Base-by-base conservation (phyloP, 2,329 filamentous ascomycete genomes). In the Clonostachys sp. region DNA sequence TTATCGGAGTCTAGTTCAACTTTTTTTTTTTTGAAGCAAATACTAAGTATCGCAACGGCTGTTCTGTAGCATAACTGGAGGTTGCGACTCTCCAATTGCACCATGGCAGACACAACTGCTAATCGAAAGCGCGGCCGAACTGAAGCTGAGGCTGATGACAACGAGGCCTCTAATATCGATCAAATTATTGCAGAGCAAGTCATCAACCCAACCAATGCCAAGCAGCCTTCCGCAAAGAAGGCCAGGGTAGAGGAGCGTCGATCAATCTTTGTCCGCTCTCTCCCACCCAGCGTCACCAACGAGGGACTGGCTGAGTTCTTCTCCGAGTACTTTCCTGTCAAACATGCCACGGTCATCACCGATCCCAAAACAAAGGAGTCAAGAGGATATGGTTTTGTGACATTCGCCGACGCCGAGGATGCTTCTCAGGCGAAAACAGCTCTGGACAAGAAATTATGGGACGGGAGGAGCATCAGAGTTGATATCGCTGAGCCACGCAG, bases 321-420 rank as follows among this genome's bases (percentile, higher is more conserved):
- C 70, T 97, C 94, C 7, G 83, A 96, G 64, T 87, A 91, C 50
- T 97, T 89, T 59, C 91, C 95, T 8, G 82, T 99, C 63, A 97
- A 96, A 68, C 92, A 97, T 67, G 92, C 94, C 45, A 89, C 87
- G n/a, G 91, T 95, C 5, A 91, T 99, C 38, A 72, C 86, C 48
- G 92, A 99, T 63, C 83, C 87, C 14, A 77, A 84, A 54, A 95
- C 91, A 3, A 96, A 96, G 61, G 74, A 84, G 56, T 96, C 90
- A 13, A 87, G 89, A 62, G 92, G 94, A 16, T 99, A 91, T 66
- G 94, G 94, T 46, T 99, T 99, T 67, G 92, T 99, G 48, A 97
- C 94, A 3, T 94, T 99, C 60, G 89, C 91, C 57, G 94, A 99
- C 62, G 81, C 87, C 33, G 91, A 96, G 55, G 94, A 99, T 72